Conservation (phyloP, 768 basidiomycete genomes). For the Collybiopsis luxurians region DNA sequence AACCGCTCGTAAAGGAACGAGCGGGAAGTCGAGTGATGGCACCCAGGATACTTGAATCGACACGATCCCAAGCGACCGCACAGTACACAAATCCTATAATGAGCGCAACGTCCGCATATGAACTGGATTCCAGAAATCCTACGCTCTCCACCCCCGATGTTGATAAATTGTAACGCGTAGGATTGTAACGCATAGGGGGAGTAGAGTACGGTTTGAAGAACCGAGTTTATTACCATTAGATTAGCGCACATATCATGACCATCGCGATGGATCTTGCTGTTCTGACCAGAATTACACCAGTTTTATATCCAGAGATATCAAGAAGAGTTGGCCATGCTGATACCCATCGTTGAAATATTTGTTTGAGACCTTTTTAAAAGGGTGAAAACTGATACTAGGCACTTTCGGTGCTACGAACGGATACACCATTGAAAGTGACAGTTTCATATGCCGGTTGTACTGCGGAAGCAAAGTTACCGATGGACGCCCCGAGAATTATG, state of each 20-base stretch:
- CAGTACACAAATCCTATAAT: constrained; percentile 48
- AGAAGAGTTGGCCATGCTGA: constrained; percentile 88
- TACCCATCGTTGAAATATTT: too few relatives aligned
- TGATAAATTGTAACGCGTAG: constrained; percentile 68
- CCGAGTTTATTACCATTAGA: constrained; percentile 76
- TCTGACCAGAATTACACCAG: constrained; percentile 83
- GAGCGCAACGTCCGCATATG: constrained; percentile 58
- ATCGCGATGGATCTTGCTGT: constrained; percentile 70
- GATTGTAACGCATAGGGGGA: constrained; percentile 69
- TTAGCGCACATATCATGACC: constrained; percentile 86
- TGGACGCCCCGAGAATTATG: constrained; percentile 76
- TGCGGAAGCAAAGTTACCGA: constrained; percentile 63
- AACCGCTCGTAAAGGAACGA: constrained; percentile 54
- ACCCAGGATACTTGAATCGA: constrained; percentile 67
- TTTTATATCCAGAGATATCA: constrained; percentile 70
- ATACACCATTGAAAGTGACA: constrained; percentile 64
- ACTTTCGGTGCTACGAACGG: too few relatives aligned
- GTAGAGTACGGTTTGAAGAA: constrained; percentile 75
- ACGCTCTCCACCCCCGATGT: constrained; percentile 53
- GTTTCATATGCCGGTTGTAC: constrained; percentile 64
- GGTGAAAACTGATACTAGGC: too few relatives aligned
- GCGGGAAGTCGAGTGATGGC: constrained; percentile 53
- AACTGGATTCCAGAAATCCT: constrained; percentile 36
- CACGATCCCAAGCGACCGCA: background rate
- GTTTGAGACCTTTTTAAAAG: too few relatives aligned